Evolutionary conservation across 768 basidiomycete genomes (phyloP).

Genomic region (Candolleomyces efflorescens): DNA sequence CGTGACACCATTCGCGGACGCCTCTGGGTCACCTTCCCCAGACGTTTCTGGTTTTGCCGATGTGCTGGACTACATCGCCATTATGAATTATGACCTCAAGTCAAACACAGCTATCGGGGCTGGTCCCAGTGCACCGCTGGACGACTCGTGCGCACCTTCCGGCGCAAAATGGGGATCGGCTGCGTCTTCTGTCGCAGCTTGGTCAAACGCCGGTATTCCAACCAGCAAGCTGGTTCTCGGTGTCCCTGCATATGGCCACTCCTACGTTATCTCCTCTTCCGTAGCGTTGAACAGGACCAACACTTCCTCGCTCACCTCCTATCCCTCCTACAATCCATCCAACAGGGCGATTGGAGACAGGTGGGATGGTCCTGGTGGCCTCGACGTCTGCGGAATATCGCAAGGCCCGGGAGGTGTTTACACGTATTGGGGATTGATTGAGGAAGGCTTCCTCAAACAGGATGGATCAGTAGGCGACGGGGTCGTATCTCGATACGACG

Average conservation of each 20-base stretch:
- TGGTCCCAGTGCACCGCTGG: constrained; percentile 82
- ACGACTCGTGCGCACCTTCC: constrained; percentile 66
- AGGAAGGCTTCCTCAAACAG: constrained; percentile 47
- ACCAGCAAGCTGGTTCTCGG: constrained; percentile 71
- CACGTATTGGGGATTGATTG: constrained; percentile 60
- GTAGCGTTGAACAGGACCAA: constrained; percentile 31
- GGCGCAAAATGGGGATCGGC: constrained; percentile 70
- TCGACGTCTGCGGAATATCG: constrained; percentile 57
- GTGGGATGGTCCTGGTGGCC: constrained; percentile 45
- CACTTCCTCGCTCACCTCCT: constrained; percentile 34
- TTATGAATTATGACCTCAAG: constrained; percentile 71
- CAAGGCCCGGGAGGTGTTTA: constrained; percentile 52
- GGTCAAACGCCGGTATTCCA: constrained; percentile 79
- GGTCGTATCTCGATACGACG: constrained; percentile 52
- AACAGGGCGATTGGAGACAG: constrained; percentile 48
- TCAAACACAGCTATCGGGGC: constrained; percentile 50
- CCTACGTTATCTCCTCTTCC: constrained; percentile 43
- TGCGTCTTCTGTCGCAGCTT: constrained; percentile 63
- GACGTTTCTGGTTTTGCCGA: constrained; percentile 65
- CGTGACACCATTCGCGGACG: constrained; percentile 59
- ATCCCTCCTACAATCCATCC: constrained; percentile 46
- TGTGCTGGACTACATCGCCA: constrained; percentile 69
- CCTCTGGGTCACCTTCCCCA: constrained; percentile 48
- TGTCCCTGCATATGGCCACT: constrained; percentile 81
- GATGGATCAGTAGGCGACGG: constrained; percentile 37